Base-by-base conservation (phyloP, 176 grass and related monocot genomes). In the Olyra latifolia region DNA sequence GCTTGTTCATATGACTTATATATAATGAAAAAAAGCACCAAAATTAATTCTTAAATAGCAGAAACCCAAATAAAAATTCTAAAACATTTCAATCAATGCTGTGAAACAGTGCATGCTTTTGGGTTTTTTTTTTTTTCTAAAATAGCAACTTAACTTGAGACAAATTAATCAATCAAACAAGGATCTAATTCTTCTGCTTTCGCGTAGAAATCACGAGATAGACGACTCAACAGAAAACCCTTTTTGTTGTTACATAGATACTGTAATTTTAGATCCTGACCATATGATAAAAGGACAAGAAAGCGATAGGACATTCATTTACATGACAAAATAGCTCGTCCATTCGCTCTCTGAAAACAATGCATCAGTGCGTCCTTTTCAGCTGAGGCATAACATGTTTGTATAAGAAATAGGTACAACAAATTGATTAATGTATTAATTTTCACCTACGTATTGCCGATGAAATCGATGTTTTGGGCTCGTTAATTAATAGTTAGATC, bases 311-410 rank as follows among this genome's bases (percentile, higher is more conserved):
- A 2, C 44, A 32, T 72, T 72, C 62, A 69, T 69, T 69, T 52
- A 61, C 48, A 69, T 22, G 16, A 62, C 75, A 29, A 75, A 43
- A 58, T n/a, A 16, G 53, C 32, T 38, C 12, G 28, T 72, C 62
- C 53, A 70, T 81, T 80, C 69, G 32, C 69, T 81, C n/a, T 62
- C 72, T 71, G 12, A 52, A 87, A 83, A 66, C 14, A 75, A 16
- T 28, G 40, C 35, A 24, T 54, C 46, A 27, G n/a, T n/a, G n/a
- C n/a, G 32, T 35, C 32, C 54, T 63, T 52, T 77, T 39, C 49
- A 80, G 57, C 24, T 60, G 14, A 23, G 12, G 57, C 27, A 60
- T 50, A 50, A 6, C 16, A 50, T 19, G 46, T 48, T 5, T 48
- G 4, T 50, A 50, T 50, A 1, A 50, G 48, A 15, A 48, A 16